Base-by-base conservation (phyloP, 495 filamentous ascomycete species). In the Podospora appendiculata region DNA sequence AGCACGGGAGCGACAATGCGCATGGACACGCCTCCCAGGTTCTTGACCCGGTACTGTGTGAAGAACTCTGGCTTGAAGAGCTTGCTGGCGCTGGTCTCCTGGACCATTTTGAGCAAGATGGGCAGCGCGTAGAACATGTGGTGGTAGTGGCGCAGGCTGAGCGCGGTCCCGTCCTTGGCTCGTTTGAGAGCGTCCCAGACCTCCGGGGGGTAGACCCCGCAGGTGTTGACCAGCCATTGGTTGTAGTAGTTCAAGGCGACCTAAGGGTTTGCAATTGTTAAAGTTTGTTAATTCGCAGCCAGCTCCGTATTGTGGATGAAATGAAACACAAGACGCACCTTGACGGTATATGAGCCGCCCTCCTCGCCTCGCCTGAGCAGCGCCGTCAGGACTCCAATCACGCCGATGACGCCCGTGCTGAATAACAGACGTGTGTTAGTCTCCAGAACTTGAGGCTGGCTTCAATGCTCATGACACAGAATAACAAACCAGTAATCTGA, bases 401-500 rank as follows among this genome's bases (percentile, higher is more conserved):
- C 13, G 1, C 45, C 45, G 16, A 38, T 17, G 4, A 36, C 12
- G 6, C 45, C 45, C 6, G 45, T 47, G 32, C 42, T 45, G 18
- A 13, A 45, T 45, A 45, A 6, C 25, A 25, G 25, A 25, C 2
- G 25, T 2, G 5, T 25, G 25, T 14, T 14, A n/a, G 40, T 16
- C 8, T 14, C n/a, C 40, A 8, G 2, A 5, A 2, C 25, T 25
- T n/a, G n/a, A n/a, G 19, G 41, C 19, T 18, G 19, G 41, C 17
- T 17, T 1, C 11, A 25, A 38, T 38, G 9, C 10, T 3, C 7
- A 3, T 2, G 3, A 2, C 9, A 38, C 36, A 38, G 8, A 4
- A 11, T 25, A 8, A 25, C 42, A 4, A 7, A 45, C 42, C 66
- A 79, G 58, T 84, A 85, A 66, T 85, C 83, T 46, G 79, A 82